phyloP scores from a whole-genome alignment of 2,329 filamentous ascomycete species.

The Penicillium sp. region DNA sequence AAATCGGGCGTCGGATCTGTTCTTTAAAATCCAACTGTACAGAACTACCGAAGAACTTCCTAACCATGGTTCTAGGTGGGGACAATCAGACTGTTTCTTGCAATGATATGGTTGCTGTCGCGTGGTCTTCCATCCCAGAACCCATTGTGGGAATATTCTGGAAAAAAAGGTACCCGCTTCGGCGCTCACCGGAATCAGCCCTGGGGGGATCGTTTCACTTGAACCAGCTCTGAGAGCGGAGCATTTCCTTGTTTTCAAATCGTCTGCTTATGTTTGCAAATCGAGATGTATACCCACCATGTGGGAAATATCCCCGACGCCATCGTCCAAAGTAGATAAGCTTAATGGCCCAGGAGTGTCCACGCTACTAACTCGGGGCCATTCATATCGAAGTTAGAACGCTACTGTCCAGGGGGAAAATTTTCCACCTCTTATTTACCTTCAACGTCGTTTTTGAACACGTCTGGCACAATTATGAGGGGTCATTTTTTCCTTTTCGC shows the following conservation, averaged over 20 bases:
- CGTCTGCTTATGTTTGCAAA: no score
- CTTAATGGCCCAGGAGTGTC: background rate
- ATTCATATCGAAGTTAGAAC: conserved; percentile 1
- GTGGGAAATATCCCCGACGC: background rate
- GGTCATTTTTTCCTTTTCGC: background rate
- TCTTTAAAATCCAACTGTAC: background rate
- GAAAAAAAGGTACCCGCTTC: background rate
- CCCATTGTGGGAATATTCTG: no score
- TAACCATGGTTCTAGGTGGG: background rate
- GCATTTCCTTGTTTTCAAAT: background rate
- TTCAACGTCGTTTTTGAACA: background rate
- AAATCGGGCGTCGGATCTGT: background rate
- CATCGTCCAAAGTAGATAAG: conserved; percentile 8
- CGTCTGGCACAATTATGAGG: conserved; percentile 6
- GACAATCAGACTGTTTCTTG: background rate
- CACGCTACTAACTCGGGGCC: conserved; percentile 3
- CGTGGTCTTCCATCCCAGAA: background rate
- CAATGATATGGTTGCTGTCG: background rate
- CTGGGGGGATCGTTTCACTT: background rate
- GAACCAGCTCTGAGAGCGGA: background rate
- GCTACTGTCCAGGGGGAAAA: background rate
- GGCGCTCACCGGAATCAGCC: background rate
- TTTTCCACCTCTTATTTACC: background rate
- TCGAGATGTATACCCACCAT: background rate
- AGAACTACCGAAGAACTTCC: background rate